phyloP scores from a whole-genome alignment of 495 filamentous ascomycete genomes.

The Aspergillus affinis region DNA sequence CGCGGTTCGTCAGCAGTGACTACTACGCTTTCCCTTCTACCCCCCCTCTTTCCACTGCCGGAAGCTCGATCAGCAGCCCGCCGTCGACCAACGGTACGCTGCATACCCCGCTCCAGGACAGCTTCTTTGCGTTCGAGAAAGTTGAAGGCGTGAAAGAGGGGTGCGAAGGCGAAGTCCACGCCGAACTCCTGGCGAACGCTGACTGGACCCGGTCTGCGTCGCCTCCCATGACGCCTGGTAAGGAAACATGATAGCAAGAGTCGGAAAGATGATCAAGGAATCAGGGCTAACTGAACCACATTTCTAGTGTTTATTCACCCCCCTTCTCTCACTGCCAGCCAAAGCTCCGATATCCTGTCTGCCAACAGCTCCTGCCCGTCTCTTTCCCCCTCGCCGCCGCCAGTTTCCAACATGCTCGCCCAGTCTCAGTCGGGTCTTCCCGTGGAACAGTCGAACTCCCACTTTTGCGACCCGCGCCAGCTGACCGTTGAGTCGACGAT shows the following conservation, averaged over 20 bases:
- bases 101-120: slow-evolving; percentile 77
- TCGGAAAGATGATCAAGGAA: slow-evolving; percentile 12
- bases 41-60: slow-evolving; percentile 81
- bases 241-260: slow-evolving; percentile 33
- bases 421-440: slow-evolving; percentile 58
- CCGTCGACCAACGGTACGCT: slow-evolving; percentile 73
- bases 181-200: slow-evolving; percentile 71
- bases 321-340: slow-evolving; percentile 62
- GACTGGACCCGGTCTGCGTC: slow-evolving; percentile 77
- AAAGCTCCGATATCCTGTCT: slow-evolving; percentile 71
- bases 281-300: slow-evolving; percentile 22
- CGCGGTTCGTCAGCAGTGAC: slow-evolving; percentile 66
- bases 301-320: slow-evolving; percentile 77
- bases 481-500: slow-evolving; percentile 72
- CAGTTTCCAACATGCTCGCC: slow-evolving; percentile 59
- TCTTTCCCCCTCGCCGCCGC: slow-evolving; percentile 74
- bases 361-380: slow-evolving; percentile 71
- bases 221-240: slow-evolving; percentile 93
- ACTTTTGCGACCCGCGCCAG: slow-evolving; percentile 93
- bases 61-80: slow-evolving; percentile 84
- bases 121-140: slow-evolving; percentile 72
- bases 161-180: slow-evolving; percentile 71
- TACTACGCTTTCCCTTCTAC: slow-evolving; percentile 80
- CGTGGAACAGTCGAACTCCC: slow-evolving; percentile 37
- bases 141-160: slow-evolving; percentile 80